Percentiles rank a stretch among this genome's conserved stretches.
These are phyloP conservation scores for Dendrobium chrysotoxum DNA, from an alignment of 106 monocot genomes.

Conservation along the genomic window DNA sequence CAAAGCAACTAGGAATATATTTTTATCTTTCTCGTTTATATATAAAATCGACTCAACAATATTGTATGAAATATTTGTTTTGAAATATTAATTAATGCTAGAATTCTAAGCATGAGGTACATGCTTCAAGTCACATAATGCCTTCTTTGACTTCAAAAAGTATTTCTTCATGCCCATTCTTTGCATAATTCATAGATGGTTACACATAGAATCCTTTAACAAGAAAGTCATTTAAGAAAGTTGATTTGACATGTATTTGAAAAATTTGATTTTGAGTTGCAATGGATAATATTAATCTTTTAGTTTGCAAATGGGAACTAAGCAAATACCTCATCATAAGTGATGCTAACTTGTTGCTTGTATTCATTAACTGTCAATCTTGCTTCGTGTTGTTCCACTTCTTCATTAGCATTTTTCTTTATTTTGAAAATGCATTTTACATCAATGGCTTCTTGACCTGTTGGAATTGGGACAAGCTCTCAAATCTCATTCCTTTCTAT, in stretches of 20 bases:
- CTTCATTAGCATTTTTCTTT: neutral
- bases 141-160: no score
- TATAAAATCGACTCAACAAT: no score
- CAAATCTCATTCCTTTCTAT: constrained; percentile 2
- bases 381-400: neutral
- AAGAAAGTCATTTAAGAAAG: neutral
- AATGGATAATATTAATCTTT: neutral
- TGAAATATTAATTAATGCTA: no score
- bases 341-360: neutral
- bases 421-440: neutral
- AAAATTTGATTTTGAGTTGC: neutral
- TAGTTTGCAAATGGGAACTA: neutral
- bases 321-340: neutral
- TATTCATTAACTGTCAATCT: neutral
- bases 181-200: no score
- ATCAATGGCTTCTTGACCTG: neutral
- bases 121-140: no score
- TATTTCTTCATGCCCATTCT: no score
- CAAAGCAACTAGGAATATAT: no score
- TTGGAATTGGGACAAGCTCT: neutral
- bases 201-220: neutral
- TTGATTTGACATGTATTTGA: neutral
- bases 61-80: no score
- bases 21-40: no score
- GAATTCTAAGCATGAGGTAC: no score